Percentiles rank a stretch among this genome's conserved stretches.
These are phyloP conservation scores for Orbilia brochopaga DNA, from an alignment of 2,329 filamentous ascomycete genomes.

Conservation along the genomic window DNA sequence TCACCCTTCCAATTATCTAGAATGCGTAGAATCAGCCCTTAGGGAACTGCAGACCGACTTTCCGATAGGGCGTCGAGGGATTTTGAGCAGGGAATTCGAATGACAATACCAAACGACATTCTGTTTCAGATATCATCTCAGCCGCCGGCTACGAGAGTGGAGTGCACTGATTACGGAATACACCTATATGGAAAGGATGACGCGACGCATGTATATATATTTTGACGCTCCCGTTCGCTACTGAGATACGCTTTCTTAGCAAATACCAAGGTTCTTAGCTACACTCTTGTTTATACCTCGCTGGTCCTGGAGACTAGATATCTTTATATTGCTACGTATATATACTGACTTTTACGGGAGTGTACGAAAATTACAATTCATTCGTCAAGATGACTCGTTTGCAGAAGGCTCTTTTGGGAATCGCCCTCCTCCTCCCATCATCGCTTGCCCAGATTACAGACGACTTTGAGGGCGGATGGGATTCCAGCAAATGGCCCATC, in stretches of 20 bases:
- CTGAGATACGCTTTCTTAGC: neutral
- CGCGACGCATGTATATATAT: no score
- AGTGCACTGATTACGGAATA: no score
- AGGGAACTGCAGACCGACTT: slow-evolving; percentile 54
- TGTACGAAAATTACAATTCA: slow-evolving; percentile 50
- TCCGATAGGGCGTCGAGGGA: slow-evolving; percentile 48
- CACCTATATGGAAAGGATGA: no score
- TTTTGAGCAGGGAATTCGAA: slow-evolving; percentile 1
- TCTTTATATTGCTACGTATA: slow-evolving; percentile 43
- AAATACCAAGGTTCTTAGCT: no score
- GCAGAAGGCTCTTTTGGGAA: slow-evolving; percentile 60
- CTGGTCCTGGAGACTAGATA: slow-evolving; percentile 33
- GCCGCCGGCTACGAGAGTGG: no score
- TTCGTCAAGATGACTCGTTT: slow-evolving; percentile 58
- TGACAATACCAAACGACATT: neutral
- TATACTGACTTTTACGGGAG: slow-evolving; percentile 32
- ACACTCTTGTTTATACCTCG: slow-evolving; percentile 1
- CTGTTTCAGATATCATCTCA: no score
- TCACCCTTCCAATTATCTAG: no score
- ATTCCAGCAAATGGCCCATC: slow-evolving; percentile 65
- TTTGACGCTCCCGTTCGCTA: no score
- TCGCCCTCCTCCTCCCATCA: slow-evolving; percentile 60
- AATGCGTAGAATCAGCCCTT: slow-evolving; percentile 52
- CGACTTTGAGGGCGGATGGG: slow-evolving; percentile 67
- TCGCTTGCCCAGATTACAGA: slow-evolving; percentile 64